phyloP scores from a whole-genome alignment of 78 protist genomes.

The Emiliania huxleyi region DNA sequence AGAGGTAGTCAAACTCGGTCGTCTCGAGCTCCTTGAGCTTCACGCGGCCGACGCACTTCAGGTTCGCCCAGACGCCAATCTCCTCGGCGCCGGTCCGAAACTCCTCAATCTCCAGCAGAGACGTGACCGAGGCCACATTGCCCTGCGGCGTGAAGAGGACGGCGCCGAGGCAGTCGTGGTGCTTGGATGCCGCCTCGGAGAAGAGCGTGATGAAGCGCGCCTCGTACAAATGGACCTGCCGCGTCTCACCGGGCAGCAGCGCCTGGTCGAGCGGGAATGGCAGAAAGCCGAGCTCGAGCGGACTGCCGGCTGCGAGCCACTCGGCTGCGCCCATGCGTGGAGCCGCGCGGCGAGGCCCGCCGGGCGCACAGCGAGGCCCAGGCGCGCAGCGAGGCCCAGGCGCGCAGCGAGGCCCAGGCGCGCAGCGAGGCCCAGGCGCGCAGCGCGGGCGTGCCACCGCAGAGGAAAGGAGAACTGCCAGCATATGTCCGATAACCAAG shows the following conservation, averaged over 20 bases:
- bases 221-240: conserved; percentile 15
- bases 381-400: too few species aligned
- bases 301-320: too few species aligned
- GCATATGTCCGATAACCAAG: too few species aligned
- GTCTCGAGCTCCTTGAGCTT: not conserved
- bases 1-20: not conserved
- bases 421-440: too few species aligned
- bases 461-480: too few species aligned
- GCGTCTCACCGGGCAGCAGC: conserved; percentile 15
- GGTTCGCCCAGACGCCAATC: not conserved
- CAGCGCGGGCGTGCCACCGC: too few species aligned
- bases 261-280: not conserved
- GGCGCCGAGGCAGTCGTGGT: not conserved
- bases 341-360: too few species aligned
- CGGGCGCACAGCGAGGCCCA: too few species aligned
- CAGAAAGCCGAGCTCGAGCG: not conserved
- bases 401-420: too few species aligned
- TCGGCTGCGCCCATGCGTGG: too few species aligned
- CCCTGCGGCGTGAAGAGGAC: not conserved
- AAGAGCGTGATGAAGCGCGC: not conserved
- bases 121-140: not conserved
- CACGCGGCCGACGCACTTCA: not conserved
- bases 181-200: not conserved
- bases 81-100: not conserved
- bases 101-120: not conserved